Percentiles rank a stretch among this genome's conserved stretches.
These are phyloP conservation scores for Macrophomina tecta DNA, from an alignment of 2,329 filamentous ascomycete genomes.

Conservation along the genomic window DNA sequence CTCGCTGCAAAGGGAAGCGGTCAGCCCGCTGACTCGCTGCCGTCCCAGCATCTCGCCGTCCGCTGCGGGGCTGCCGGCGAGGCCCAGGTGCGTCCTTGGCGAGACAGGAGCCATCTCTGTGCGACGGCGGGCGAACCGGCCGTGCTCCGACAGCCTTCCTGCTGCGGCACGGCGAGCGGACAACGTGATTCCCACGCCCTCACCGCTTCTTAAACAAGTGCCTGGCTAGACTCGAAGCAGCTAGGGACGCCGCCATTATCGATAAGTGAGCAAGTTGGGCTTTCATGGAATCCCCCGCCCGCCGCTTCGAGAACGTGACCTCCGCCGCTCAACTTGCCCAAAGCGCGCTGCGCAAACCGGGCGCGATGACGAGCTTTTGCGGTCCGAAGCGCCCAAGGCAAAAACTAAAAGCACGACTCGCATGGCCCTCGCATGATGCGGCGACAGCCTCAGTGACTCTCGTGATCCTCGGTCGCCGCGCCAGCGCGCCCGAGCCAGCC, in stretches of 20 bases:
- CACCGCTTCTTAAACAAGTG: slow-evolving; percentile 26
- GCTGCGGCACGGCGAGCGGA: slow-evolving; percentile 15
- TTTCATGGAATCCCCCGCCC: slow-evolving; percentile 14
- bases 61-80: slow-evolving; percentile 22
- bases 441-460: slow-evolving; percentile 6
- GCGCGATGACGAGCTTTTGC: neutral
- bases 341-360: neutral
- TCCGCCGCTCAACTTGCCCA: slow-evolving; percentile 15
- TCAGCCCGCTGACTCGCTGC: slow-evolving; percentile 22
- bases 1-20: slow-evolving; percentile 16
- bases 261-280: slow-evolving; percentile 18
- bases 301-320: slow-evolving; percentile 22
- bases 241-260: slow-evolving; percentile 11
- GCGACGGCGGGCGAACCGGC: slow-evolving; percentile 17
- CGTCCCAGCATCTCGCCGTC: neutral
- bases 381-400: slow-evolving; percentile 6
- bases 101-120: slow-evolving; percentile 22
- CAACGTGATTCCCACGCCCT: slow-evolving; percentile 16
- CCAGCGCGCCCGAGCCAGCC: slow-evolving; percentile 4
- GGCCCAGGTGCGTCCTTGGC: slow-evolving; percentile 11
- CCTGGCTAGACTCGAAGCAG: slow-evolving; percentile 27
- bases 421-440: slow-evolving; percentile 16
- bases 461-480: slow-evolving; percentile 11
- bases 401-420: slow-evolving; percentile 18
- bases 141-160: slow-evolving; percentile 8